These are phyloP conservation scores for Seminavis robusta DNA, from an alignment of 108 stramenopile species.

Conservation along the genomic window DNA sequence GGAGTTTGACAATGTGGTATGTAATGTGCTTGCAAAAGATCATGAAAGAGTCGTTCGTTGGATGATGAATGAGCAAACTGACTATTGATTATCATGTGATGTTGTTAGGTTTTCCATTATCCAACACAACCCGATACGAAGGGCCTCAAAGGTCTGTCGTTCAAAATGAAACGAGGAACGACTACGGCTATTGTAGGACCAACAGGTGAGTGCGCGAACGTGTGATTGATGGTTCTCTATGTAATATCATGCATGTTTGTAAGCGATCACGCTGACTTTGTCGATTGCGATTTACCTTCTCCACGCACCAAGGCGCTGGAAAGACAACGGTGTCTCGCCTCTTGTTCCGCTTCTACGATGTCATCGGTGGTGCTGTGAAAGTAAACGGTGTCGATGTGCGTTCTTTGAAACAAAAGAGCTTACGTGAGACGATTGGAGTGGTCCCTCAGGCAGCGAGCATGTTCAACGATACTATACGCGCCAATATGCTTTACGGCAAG, in stretches of 20 bases:
- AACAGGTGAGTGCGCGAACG: constrained; percentile 43
- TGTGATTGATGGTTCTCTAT: neutral
- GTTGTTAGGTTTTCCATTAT: constrained; percentile 96
- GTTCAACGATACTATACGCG: constrained; percentile 93
- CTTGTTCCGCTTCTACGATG: constrained; percentile 93
- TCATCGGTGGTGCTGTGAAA: constrained; percentile 80
- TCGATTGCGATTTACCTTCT: neutral
- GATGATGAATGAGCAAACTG: too few relatives aligned
- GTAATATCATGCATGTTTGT: neutral
- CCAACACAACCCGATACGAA: constrained; percentile 77
- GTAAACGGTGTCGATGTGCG: constrained; percentile 93
- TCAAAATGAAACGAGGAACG: constrained; percentile 91
- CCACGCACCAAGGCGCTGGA: constrained; percentile 51
- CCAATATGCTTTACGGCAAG: constrained; percentile 85
- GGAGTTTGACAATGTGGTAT: constrained; percentile 91
- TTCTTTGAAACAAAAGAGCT: constrained; percentile 67
- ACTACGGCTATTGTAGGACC: constrained; percentile 95
- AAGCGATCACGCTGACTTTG: too few relatives aligned
- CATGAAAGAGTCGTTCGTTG: too few relatives aligned
- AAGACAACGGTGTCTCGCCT: constrained; percentile 92
- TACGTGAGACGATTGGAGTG: constrained; percentile 87
- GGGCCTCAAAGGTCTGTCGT: constrained; percentile 85
- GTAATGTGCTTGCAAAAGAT: too few relatives aligned
- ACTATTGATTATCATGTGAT: too few relatives aligned
- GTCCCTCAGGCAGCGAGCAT: constrained; percentile 91